These are phyloP conservation scores for Venturia nashicola DNA, from an alignment of 2,329 filamentous ascomycete species.

Conservation along the genomic window DNA sequence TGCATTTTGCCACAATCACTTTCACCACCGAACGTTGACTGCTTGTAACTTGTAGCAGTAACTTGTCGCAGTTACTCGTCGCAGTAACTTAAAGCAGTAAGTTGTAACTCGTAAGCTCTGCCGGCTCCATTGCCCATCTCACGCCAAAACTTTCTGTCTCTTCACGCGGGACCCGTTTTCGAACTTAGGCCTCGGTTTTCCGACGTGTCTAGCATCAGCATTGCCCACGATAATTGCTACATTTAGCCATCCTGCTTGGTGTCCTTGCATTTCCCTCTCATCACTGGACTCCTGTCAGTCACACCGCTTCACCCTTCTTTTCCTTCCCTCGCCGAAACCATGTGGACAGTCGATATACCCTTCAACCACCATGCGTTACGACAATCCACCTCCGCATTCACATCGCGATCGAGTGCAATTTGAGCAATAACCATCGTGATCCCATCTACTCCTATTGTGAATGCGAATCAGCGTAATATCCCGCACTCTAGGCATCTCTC, in stretches of 20 bases:
- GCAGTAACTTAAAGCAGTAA: too few species aligned
- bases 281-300: not conserved
- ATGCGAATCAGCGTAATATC: not conserved
- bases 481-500: not conserved
- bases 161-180: too few species aligned
- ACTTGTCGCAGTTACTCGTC: too few species aligned
- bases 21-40: not conserved
- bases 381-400: not conserved
- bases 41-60: too few species aligned
- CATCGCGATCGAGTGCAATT: not conserved
- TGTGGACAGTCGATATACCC: not conserved
- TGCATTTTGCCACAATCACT: too few species aligned
- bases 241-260: not conserved
- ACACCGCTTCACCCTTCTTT: not conserved
- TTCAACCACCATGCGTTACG: not conserved
- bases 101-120: too few species aligned
- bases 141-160: too few species aligned
- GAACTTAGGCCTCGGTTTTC: too few species aligned
- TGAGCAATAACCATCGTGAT: not conserved
- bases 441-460: not conserved
- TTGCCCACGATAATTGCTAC: not conserved
- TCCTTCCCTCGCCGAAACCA: not conserved
- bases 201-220: not conserved
- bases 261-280: not conserved
- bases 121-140: too few species aligned